These are phyloP conservation scores for Wickerhamiella galacta DNA, from an alignment of 805 yeast genomes.

Conservation along the genomic window DNA sequence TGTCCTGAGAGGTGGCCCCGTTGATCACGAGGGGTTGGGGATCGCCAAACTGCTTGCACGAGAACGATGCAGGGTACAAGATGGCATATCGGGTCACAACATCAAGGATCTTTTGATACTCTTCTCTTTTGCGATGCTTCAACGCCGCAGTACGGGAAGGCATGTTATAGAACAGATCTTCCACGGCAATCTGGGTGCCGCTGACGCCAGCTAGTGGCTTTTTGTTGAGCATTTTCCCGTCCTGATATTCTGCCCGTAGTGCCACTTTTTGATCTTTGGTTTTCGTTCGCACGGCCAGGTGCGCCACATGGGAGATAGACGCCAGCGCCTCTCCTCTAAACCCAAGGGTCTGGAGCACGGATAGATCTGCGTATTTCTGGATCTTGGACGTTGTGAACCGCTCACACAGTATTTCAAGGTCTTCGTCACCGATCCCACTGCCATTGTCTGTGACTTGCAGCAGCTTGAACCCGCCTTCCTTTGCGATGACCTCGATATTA, in stretches of 20 bases:
- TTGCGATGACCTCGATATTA: conserved; percentile 58
- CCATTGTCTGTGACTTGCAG: conserved; percentile 88
- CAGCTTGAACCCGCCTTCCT: conserved; percentile 81
- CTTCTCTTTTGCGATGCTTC: conserved; percentile 36
- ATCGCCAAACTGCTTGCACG: conserved; percentile 69
- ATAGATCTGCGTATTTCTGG: conserved; percentile 54
- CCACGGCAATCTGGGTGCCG: conserved; percentile 76
- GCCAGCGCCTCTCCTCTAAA: conserved; percentile 96
- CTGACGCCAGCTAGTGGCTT: conserved; percentile 68
- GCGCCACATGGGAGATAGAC: conserved; percentile 78
- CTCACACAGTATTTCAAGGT: conserved; percentile 66
- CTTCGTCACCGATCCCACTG: conserved; percentile 52
- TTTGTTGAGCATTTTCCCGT: conserved; percentile 41
- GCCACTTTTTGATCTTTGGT: conserved; percentile 46
- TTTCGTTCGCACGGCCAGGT: conserved; percentile 66
- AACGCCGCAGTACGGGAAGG: conserved; percentile 63
- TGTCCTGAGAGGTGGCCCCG: conserved; percentile 35
- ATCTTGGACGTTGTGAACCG: conserved; percentile 87
- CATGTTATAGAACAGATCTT: conserved; percentile 76
- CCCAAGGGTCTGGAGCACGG: conserved; percentile 63
- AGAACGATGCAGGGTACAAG: conserved; percentile 48
- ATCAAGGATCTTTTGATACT: conserved; percentile 59
- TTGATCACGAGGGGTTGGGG: conserved; percentile 45
- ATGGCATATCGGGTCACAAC: conserved; percentile 72
- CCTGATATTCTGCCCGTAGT: conserved; percentile 46